Conservation (phyloP, 2,329 filamentous ascomycete genomes). For the Lachnellula suecica region DNA sequence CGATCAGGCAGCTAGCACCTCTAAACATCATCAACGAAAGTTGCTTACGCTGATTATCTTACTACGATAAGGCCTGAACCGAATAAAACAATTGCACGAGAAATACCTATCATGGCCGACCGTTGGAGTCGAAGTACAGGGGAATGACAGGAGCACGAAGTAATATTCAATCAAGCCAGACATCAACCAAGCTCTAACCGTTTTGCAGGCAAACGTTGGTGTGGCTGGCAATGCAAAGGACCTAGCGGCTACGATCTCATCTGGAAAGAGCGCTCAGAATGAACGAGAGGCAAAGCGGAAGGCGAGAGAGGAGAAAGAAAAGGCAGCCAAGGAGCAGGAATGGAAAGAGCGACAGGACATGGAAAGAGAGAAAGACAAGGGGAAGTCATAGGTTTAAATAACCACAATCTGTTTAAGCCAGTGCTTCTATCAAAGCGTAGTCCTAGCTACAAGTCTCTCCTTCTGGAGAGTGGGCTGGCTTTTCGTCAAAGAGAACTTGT, state of each 20-base stretch:
- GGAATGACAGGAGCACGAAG: constrained; percentile 15
- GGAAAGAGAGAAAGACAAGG: constrained; percentile 16
- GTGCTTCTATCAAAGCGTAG: constrained; percentile 6
- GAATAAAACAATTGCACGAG: no score
- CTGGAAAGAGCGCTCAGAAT: constrained; percentile 17
- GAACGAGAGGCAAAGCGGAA: constrained; percentile 16
- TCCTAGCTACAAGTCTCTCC: constrained; percentile 9
- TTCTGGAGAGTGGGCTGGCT: constrained; percentile 11
- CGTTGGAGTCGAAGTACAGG: constrained; percentile 16
- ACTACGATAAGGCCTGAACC: constrained; percentile 1
- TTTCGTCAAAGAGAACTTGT: constrained; percentile 13
- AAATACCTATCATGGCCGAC: constrained; percentile 13
- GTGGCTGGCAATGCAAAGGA: constrained; percentile 17
- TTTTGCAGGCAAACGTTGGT: constrained; percentile 20
- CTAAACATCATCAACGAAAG: no score
- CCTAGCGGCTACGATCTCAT: constrained; percentile 19
- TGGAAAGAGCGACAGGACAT: constrained; percentile 16
- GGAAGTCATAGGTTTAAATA: constrained; percentile 9
- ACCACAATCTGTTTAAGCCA: constrained; percentile 9
- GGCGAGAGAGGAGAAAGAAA: constrained; percentile 16
- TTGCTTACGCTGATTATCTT: neutral
- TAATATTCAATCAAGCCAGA: constrained; percentile 12
- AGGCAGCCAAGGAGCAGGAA: constrained; percentile 15
- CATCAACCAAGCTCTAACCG: constrained; percentile 12
- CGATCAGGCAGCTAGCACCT: no score